Percentiles rank a stretch among this genome's conserved stretches.
Conservation (phyloP, 108 stramenopile genomes). For the Craspedostauros australis region DNA sequence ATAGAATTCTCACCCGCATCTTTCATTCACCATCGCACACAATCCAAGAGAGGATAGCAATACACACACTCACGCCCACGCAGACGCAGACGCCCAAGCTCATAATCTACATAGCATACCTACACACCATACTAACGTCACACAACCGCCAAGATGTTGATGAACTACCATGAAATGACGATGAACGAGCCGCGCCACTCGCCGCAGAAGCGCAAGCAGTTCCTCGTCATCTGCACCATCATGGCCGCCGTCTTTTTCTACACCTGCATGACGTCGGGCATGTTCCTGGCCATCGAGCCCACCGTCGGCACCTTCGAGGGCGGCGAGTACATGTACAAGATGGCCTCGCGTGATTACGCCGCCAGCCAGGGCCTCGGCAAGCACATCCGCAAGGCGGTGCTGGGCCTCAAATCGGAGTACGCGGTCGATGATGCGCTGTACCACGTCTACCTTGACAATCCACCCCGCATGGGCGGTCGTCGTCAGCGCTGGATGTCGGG, state of each 20-base stretch:
- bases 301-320: conserved; percentile 50
- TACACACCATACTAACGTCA: background rate
- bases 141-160: conserved; percentile 29
- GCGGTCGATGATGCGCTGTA: conserved; percentile 43
- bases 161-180: conserved; percentile 79
- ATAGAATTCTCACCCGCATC: too few relatives aligned
- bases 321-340: conserved; percentile 60
- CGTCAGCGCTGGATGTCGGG: conserved; percentile 54
- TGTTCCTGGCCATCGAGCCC: conserved; percentile 30
- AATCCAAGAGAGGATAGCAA: too few relatives aligned
- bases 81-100: too few relatives aligned
- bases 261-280: conserved; percentile 41
- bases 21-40: too few relatives aligned
- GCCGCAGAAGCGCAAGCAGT: conserved; percentile 46
- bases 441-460: conserved; percentile 59
- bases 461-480: conserved; percentile 31
- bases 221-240: conserved; percentile 39
- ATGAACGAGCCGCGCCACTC: conserved; percentile 44
- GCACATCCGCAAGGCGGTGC: conserved; percentile 4
- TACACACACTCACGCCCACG: too few relatives aligned
- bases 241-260: conserved; percentile 35
- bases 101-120: too few relatives aligned
- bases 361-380: conserved; percentile 30
- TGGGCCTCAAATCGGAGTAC: conserved; percentile 12
- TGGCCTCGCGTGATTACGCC: conserved; percentile 55